phyloP scores from a whole-genome alignment of 2,329 filamentous ascomycete genomes.

The Graphilbum fragrans region DNA sequence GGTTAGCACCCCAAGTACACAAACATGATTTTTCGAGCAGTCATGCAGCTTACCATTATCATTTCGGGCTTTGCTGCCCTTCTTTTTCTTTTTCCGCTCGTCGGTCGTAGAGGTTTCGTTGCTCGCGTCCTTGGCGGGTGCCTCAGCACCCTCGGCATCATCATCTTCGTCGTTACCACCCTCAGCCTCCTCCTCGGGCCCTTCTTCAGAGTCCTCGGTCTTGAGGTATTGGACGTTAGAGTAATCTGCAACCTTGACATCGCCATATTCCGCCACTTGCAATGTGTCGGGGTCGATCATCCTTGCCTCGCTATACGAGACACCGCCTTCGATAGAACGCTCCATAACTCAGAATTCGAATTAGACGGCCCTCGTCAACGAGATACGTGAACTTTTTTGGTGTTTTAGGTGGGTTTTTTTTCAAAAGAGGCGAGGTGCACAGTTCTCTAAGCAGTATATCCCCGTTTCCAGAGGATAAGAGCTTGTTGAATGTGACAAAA shows the following conservation, averaged over 20 bases:
- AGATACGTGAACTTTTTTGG: neutral
- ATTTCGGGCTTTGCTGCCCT: neutral
- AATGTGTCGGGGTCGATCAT: conserved; percentile 25
- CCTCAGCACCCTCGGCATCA: conserved; percentile 2
- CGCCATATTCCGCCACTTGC: conserved; percentile 28
- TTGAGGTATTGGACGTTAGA: conserved; percentile 28
- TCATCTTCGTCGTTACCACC: conserved; percentile 9
- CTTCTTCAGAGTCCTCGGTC: conserved; percentile 26
- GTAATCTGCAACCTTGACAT: conserved; percentile 26
- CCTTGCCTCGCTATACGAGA: conserved; percentile 27
- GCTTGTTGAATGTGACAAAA: too few relatives aligned
- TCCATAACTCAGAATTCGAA: conserved; percentile 24
- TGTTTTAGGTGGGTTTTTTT: neutral
- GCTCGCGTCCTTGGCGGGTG: neutral
- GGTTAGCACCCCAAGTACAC: neutral
- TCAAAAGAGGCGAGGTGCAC: too few relatives aligned
- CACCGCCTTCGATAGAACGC: conserved; percentile 17
- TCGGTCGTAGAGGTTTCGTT: neutral
- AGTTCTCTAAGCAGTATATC: too few relatives aligned
- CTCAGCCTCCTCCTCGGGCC: conserved; percentile 12
- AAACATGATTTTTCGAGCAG: neutral
- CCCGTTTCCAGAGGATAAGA: too few relatives aligned
- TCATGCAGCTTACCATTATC: neutral
- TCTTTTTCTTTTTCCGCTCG: neutral
- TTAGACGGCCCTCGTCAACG: neutral